Evolutionary conservation across 306 rosid genomes (phyloP).

Genomic region (Ziziphus jujuba): DNA sequence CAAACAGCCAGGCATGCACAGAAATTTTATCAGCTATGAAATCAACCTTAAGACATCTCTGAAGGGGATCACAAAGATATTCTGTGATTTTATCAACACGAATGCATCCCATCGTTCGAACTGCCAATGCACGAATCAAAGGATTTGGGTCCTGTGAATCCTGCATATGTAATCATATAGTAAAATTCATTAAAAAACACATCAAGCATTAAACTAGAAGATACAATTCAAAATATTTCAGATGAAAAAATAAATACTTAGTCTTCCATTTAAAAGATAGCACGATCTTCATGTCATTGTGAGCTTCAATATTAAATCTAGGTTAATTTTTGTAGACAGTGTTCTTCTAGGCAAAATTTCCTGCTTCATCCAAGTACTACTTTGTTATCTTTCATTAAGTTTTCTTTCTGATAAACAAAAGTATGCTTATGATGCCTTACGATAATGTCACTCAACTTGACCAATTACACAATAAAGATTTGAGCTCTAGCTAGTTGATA

Average conservation of each 20-base stretch:
- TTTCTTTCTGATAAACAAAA: too few relatives aligned
- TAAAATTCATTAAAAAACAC: background rate
- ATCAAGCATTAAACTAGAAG: slow-evolving; percentile 6
- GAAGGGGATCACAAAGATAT: slow-evolving; percentile 98
- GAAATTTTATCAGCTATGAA: background rate
- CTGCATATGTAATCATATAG: slow-evolving; percentile 42
- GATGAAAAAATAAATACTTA: background rate
- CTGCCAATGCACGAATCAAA: slow-evolving; percentile 95
- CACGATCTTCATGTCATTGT: background rate
- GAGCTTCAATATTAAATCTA: background rate
- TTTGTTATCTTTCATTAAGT: too few relatives aligned
- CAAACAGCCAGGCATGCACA: background rate
- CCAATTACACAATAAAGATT: background rate
- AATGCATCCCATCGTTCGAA: slow-evolving; percentile 99
- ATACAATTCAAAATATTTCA: background rate
- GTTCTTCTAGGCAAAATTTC: too few relatives aligned
- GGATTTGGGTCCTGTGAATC: slow-evolving; percentile 99
- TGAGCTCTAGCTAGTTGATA: background rate
- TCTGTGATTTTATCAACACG: slow-evolving; percentile 99
- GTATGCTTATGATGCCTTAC: background rate
- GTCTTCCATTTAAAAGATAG: background rate
- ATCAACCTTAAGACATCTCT: slow-evolving; percentile 93
- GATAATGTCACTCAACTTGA: background rate
- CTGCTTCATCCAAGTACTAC: too few relatives aligned
- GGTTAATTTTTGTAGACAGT: too few relatives aligned